These are phyloP conservation scores for Mucor lusitanicus DNA, from an alignment of 371 early-diverging fungal species.

Conservation along the genomic window DNA sequence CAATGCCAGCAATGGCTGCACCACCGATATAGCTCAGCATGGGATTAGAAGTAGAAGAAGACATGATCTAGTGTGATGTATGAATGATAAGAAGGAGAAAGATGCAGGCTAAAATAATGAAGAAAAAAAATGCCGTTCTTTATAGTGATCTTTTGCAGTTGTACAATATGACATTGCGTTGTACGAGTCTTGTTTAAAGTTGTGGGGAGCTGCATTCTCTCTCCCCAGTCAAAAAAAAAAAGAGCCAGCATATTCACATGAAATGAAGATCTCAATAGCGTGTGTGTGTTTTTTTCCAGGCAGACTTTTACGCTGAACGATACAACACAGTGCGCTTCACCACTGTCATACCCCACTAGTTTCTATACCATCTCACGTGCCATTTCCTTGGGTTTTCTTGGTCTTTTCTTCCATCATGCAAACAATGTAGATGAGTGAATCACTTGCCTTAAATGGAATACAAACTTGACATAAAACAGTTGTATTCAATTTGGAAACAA, in stretches of 20 bases:
- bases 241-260: neutral
- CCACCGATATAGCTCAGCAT: conserved; percentile 23
- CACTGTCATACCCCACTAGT: conserved; percentile 2
- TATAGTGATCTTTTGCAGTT: neutral
- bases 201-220: neutral
- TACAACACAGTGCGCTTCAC: neutral
- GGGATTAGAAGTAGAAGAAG: conserved; percentile 16
- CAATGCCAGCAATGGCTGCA: conserved; percentile 26
- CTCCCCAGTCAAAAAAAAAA: neutral
- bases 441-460: neutral
- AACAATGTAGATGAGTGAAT: neutral
- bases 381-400: conserved; percentile 5
- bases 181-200: neutral
- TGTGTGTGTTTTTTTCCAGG: neutral
- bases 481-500: neutral
- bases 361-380: neutral
- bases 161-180: neutral
- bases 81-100: neutral
- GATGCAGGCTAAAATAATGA: neutral
- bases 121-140: neutral
- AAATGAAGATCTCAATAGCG: neutral
- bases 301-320: no score
- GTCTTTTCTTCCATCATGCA: neutral
- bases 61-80: neutral
- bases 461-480: neutral